A percentile compares a stretch with the other conserved stretches of the same genome.
These are phyloP conservation scores for Myxozyma monticola DNA, from an alignment of 805 yeast species.

Conservation along the genomic window DNA sequence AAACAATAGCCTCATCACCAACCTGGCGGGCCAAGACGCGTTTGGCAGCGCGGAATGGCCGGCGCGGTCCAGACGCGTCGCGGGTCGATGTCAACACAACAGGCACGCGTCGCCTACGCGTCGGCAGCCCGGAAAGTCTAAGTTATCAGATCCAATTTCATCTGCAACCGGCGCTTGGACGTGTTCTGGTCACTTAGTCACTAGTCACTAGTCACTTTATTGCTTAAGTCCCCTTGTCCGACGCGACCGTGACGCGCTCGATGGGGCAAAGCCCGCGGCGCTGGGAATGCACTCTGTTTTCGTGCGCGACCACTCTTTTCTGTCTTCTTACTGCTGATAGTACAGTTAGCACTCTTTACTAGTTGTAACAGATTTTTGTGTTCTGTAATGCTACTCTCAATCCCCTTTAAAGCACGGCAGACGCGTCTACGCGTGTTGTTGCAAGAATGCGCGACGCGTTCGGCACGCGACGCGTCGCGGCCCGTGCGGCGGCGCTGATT, in stretches of 20 bases:
- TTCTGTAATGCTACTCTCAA: not conserved
- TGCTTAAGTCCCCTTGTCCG: not conserved
- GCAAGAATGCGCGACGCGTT: conserved; percentile 12
- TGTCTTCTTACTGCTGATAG: too few relatives aligned
- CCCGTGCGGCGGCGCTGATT: conserved; percentile 2
- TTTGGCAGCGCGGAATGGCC: too few relatives aligned
- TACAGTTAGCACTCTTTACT: not conserved
- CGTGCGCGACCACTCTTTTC: too few relatives aligned
- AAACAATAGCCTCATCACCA: too few relatives aligned
- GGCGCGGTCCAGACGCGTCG: too few relatives aligned
- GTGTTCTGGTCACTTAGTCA: not conserved
- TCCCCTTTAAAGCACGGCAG: not conserved
- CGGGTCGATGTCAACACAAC: too few relatives aligned
- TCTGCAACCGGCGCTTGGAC: not conserved
- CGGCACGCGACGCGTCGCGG: conserved; percentile 9
- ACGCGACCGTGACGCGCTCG: not conserved
- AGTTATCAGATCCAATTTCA: conserved; percentile 4
- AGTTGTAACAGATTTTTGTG: not conserved
- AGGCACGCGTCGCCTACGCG: too few relatives aligned
- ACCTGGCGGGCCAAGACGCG: too few relatives aligned
- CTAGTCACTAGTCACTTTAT: conserved; percentile 2
- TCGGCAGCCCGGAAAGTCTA: too few relatives aligned
- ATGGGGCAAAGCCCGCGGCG: not conserved
- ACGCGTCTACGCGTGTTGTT: not conserved
- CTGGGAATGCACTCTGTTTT: too few relatives aligned